Percentiles rank a stretch among this genome's conserved stretches.
phyloP scores from a whole-genome alignment of 2,329 filamentous ascomycete genomes.

The Fusarium sp. region DNA sequence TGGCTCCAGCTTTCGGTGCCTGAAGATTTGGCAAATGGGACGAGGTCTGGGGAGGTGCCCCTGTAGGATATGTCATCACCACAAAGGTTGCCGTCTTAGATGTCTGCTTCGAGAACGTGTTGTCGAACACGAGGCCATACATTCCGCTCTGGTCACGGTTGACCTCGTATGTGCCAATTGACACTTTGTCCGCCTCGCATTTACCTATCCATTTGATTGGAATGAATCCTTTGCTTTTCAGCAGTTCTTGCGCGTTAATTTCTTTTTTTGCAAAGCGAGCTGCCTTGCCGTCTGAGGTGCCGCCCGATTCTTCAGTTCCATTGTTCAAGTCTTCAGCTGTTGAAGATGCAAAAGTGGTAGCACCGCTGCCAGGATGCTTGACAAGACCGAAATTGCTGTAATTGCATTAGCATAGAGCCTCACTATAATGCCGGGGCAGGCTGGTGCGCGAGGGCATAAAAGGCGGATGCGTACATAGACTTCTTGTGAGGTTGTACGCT shows the following conservation, averaged over 20 bases:
- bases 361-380: slow-evolving; percentile 87
- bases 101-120: slow-evolving; percentile 95
- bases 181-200: slow-evolving; percentile 96
- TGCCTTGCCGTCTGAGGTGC: slow-evolving; percentile 57
- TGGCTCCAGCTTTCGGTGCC: slow-evolving; percentile 50
- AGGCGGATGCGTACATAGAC: slow-evolving; percentile 72
- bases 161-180: slow-evolving; percentile 89
- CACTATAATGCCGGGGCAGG: background rate
- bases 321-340: slow-evolving; percentile 57
- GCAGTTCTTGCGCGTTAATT: slow-evolving; percentile 70
- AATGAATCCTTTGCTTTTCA: slow-evolving; percentile 75
- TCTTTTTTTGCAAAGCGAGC: slow-evolving; percentile 67
- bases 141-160: slow-evolving; percentile 81
- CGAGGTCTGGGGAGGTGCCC: slow-evolving; percentile 78
- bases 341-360: slow-evolving; percentile 58
- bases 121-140: slow-evolving; percentile 97
- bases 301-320: slow-evolving; percentile 60
- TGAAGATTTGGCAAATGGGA: slow-evolving; percentile 74
- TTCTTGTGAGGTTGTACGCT: slow-evolving; percentile 98
- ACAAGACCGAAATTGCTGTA: slow-evolving; percentile 92
- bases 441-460: background rate
- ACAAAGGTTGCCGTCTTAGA: slow-evolving; percentile 97
- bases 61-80: slow-evolving; percentile 91
- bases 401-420: slow-evolving; percentile 27
- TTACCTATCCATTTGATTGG: slow-evolving; percentile 89